Evolutionary conservation across 1,139 yeast species (phyloP).

Genomic region (Taphrina betulina): DNA sequence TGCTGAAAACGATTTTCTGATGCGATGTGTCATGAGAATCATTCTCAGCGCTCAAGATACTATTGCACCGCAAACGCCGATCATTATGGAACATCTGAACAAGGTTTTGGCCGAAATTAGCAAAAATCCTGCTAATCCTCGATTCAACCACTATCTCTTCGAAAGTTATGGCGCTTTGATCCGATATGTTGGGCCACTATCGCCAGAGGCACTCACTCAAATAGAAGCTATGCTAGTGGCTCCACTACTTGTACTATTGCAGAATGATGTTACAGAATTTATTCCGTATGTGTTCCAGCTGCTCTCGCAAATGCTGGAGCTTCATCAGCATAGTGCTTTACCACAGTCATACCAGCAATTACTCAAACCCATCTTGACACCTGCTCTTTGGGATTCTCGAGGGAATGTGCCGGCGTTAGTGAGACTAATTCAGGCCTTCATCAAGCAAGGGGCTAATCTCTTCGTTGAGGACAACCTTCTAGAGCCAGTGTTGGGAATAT

Average conservation of each 20-base stretch:
- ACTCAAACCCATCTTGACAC: conserved; percentile 79
- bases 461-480: conserved; percentile 44
- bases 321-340: conserved; percentile 49
- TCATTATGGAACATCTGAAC: conserved; percentile 54
- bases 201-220: conserved; percentile 19
- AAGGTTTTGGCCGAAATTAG: conserved; percentile 68
- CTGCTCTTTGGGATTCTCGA: conserved; percentile 84
- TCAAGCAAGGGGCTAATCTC: conserved; percentile 59
- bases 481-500: conserved; percentile 89
- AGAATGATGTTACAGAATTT: conserved; percentile 88
- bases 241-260: conserved; percentile 62
- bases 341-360: conserved; percentile 67
- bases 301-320: conserved; percentile 71
- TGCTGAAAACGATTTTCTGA: conserved; percentile 90
- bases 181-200: conserved; percentile 48
- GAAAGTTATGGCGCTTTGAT: conserved; percentile 80
- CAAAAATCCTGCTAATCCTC: conserved; percentile 92
- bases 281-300: conserved; percentile 90
- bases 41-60: conserved; percentile 71
- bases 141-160: conserved; percentile 84
- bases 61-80: conserved; percentile 47
- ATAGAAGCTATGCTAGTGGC: conserved; percentile 65
- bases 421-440: conserved; percentile 69
- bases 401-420: conserved; percentile 95
- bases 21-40: conserved; percentile 77